Evolutionary conservation across 2,329 filamentous ascomycete species (phyloP).

Genomic region (Cryphonectria nitschkei): DNA sequence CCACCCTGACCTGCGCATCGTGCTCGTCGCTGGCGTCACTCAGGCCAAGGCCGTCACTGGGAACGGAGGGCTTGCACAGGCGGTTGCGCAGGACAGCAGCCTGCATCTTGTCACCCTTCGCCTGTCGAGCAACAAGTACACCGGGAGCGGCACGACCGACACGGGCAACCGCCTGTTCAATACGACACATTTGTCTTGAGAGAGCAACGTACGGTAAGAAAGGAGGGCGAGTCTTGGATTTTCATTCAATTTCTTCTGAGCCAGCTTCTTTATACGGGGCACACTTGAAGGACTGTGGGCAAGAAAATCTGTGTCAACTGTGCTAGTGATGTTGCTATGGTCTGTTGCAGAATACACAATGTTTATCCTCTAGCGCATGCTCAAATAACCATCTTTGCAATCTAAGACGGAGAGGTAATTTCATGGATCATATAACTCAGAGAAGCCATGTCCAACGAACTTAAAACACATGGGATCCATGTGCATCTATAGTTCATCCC

Average conservation of each 20-base stretch:
- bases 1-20: slow-evolving; percentile 45
- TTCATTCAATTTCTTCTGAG: too few species aligned
- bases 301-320: too few species aligned
- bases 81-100: not conserved
- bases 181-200: slow-evolving; percentile 1
- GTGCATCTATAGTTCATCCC: slow-evolving; percentile 27
- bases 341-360: too few species aligned
- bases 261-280: too few species aligned
- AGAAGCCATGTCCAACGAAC: not conserved
- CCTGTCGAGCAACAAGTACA: not conserved
- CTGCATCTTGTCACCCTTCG: slow-evolving; percentile 2
- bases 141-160: not conserved
- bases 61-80: not conserved
- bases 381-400: too few species aligned
- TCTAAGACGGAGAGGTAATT: too few species aligned
- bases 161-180: slow-evolving; percentile 7
- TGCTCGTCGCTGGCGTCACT: slow-evolving; percentile 56
- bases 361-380: too few species aligned
- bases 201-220: not conserved
- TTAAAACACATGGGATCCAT: too few species aligned
- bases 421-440: not conserved
- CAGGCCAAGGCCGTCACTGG: slow-evolving; percentile 3
- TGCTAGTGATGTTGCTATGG: too few species aligned
- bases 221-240: too few species aligned
- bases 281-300: too few species aligned